Evolutionary conservation across 768 basidiomycete species (phyloP), one percentile per base, ranked within the genome.

Genomic region (Exsudoporus frostii): DNA sequence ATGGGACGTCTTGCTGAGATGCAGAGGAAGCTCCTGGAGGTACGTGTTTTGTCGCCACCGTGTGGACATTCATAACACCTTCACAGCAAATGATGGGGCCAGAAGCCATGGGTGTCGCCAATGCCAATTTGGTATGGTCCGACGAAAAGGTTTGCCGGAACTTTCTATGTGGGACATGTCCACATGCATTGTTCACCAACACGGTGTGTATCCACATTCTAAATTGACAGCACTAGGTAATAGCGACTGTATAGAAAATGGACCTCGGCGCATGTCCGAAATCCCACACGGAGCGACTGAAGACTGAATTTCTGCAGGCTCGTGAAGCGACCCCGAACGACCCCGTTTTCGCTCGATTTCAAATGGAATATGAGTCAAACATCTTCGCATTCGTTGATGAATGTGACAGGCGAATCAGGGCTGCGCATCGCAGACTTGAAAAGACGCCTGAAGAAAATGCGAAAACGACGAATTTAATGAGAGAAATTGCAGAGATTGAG

Each of bases 371-470:
- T 61, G 93, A 98, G 73, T 79, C 88, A 42, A 94, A 94, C 71
- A 93, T 99, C 45, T 93, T 95, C 65, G 80, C 86, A 3, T 98
- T 98, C 68, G 93, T 99, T 56, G 97, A 98, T 65, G 97, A 99
- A 70, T 98, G 96, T 74, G 97, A 99, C 80, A 77, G 97, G 65
- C 81, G 96, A 66, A 98, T 99, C 73, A 79, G 92, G 36, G 84
- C 90, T 36, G 92, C 94, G 40, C 97, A 99, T 70, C 80, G 93
- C 62, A 81, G 97, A 67, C 74, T 99, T 67, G 97, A 99, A 78
- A 99, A 99, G 79, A 99, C 97, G 6, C 97, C 97, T 32, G 97
- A 98, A 75, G 97, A 99, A 78, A 99, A 99, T 70, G 93, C 94
- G 46, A 97, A 98, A 75, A 98, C 96, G 30, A 98, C 97, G 5